Evolutionary conservation across 257 asterid genomes (phyloP), one percentile per base, ranked within the genome.

Genomic region (Osmanthus fragrans): DNA sequence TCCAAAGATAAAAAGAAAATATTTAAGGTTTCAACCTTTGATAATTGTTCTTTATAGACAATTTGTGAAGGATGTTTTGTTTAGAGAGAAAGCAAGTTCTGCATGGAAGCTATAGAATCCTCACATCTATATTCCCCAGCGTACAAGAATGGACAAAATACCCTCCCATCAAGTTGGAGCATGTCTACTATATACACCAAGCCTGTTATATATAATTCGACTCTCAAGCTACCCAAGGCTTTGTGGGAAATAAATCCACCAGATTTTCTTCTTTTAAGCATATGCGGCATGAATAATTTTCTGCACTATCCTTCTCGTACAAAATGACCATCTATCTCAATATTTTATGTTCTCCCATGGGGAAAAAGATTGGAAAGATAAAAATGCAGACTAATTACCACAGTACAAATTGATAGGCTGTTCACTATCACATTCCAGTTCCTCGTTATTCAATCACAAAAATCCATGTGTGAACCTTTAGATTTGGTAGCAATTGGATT

Each of bases 1-100:
- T 34, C 56, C 19, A 40, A 83, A 77, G 63, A 76, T 68, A 72
- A 75, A 75, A 81, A 75, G 75, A 64, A 72, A 73, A 75, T 69
- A 33, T 75, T 30, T 81, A 77, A 74, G 71, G 42, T 32, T 40
- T 82, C 56, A 79, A 77, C 27, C 40, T 42, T 72, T 77, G 18
- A 42, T 74, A 70, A 73, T 65, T 49, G 70, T 71, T 47, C 16
- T 65, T 70, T 27, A 21, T 34, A 1, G 74, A 63, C 58, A 8
- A 39, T 72, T 72, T 21, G 78, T 11, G 72, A 29, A 25, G 69
- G 71, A 72, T n/a, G 23, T 27, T 63, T 63, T 32, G 0, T 1
- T 63, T 4, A 36, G 2, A 71, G 47, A 18, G 21, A 30, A 65
- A 18, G 6, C 10, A 13, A 42, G 13, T 27, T 27, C 36, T 27